Evolutionary conservation across 257 asterid genomes (phyloP).

Genomic region (Ligustrum vulgare): DNA sequence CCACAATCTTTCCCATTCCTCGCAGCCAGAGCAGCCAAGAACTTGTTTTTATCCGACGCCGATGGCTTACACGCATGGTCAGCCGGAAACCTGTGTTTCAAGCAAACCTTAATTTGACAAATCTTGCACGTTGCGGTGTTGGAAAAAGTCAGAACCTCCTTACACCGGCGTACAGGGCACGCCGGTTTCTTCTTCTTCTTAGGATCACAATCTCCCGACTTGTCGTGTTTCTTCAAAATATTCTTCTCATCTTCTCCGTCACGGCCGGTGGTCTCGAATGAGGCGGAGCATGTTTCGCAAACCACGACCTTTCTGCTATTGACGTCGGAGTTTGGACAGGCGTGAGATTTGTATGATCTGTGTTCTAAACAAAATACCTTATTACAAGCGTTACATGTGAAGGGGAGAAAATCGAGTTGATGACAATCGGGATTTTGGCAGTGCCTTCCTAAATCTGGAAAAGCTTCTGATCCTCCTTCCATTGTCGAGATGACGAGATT

Average conservation of each 20-base stretch:
- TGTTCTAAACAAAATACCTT: slow-evolving; percentile 74
- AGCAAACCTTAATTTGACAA: slow-evolving; percentile 64
- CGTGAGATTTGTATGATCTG: slow-evolving; percentile 71
- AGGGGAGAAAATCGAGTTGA: slow-evolving; percentile 92
- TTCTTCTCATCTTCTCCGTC: slow-evolving; percentile 52
- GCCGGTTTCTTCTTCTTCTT: slow-evolving; percentile 67
- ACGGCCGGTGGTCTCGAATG: slow-evolving; percentile 71
- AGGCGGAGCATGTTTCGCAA: slow-evolving; percentile 65
- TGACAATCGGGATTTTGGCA: slow-evolving; percentile 71
- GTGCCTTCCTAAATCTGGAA: slow-evolving; percentile 86
- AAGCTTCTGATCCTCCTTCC: slow-evolving; percentile 86
- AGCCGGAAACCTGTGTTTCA: slow-evolving; percentile 79
- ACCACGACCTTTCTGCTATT: slow-evolving; percentile 72
- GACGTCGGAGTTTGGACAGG: slow-evolving; percentile 61
- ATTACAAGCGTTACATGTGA: slow-evolving; percentile 64
- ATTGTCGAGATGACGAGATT: too few relatives aligned
- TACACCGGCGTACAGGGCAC: slow-evolving; percentile 74
- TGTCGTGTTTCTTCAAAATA: slow-evolving; percentile 54
- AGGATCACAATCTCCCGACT: slow-evolving; percentile 78
- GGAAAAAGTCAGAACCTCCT: slow-evolving; percentile 75
- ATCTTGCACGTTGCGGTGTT: slow-evolving; percentile 66
- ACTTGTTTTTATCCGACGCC: slow-evolving; percentile 29
- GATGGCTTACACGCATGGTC: slow-evolving; percentile 63
- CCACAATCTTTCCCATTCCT: slow-evolving; percentile 72
- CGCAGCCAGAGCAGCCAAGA: slow-evolving; percentile 54